Percentiles rank a stretch among this genome's conserved stretches.
Conservation (phyloP, 2,329 filamentous ascomycete genomes). For the Aspergillus glaucus region DNA sequence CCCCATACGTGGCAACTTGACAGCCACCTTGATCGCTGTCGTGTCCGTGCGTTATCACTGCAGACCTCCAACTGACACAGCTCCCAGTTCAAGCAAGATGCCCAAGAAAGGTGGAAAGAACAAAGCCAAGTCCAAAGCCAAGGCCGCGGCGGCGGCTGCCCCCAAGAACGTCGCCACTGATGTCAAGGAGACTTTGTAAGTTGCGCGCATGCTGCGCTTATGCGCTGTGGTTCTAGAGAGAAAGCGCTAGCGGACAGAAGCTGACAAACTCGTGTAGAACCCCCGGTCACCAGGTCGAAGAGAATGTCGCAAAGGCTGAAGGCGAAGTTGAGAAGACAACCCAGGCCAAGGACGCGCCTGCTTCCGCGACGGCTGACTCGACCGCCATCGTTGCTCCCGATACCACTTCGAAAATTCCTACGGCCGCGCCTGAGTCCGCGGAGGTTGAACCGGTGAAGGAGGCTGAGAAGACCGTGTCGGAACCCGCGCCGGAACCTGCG, state of each 20-base stretch:
- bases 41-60: not conserved
- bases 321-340: slow-evolving; percentile 14
- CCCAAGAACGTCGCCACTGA: slow-evolving; percentile 20
- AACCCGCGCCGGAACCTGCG: slow-evolving; percentile 1
- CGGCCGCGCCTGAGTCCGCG: slow-evolving; percentile 5
- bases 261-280: not conserved
- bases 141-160: slow-evolving; percentile 12
- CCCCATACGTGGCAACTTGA: not conserved
- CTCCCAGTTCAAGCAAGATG: slow-evolving; percentile 16
- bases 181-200: slow-evolving; percentile 29
- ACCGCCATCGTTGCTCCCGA: slow-evolving; percentile 4
- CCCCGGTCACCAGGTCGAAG: slow-evolving; percentile 5
- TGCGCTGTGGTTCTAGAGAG: not conserved
- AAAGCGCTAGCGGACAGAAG: not conserved
- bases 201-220: slow-evolving; percentile 4
- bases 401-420: slow-evolving; percentile 8
- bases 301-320: slow-evolving; percentile 12
- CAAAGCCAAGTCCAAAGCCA: slow-evolving; percentile 23
- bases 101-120: slow-evolving; percentile 29
- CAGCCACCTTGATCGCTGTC: not conserved
- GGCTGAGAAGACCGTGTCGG: slow-evolving; percentile 4
- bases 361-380: not conserved
- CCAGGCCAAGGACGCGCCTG: slow-evolving; percentile 6
- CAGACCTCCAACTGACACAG: not conserved
- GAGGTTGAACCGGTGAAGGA: slow-evolving; percentile 5